Conservation (phyloP, 2,329 filamentous ascomycete genomes). For the Aspergillus tamarii region DNA sequence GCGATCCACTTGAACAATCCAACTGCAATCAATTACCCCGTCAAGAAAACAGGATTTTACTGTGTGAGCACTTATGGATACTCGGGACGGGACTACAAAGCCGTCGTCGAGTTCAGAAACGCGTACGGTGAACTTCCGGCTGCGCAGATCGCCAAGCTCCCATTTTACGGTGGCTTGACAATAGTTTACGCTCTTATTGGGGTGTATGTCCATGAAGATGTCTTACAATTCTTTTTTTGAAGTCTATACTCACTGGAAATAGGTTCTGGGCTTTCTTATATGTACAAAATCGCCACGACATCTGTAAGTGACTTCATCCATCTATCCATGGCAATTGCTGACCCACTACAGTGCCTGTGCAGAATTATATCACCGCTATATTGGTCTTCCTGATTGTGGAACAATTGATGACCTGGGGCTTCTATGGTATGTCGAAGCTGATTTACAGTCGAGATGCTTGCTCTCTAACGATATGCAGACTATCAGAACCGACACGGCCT, state of each 20-base stretch:
- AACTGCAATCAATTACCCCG: slow-evolving; percentile 72
- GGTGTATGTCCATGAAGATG: slow-evolving; percentile 51
- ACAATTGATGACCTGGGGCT: slow-evolving; percentile 98
- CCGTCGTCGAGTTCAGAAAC: slow-evolving; percentile 89
- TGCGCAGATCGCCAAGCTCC: slow-evolving; percentile 93
- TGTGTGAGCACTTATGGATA: slow-evolving; percentile 82
- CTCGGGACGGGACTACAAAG: slow-evolving; percentile 70
- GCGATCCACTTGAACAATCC: slow-evolving; percentile 81
- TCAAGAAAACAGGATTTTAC: slow-evolving; percentile 93
- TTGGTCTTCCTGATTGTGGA: slow-evolving; percentile 91
- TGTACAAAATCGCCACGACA: slow-evolving; percentile 90
- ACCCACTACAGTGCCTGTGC: slow-evolving; percentile 72
- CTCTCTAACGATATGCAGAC: slow-evolving; percentile 60
- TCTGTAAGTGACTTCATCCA: slow-evolving; percentile 58
- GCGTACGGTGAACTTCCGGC: slow-evolving; percentile 94
- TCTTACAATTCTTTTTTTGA: not conserved
- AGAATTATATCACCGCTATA: slow-evolving; percentile 99
- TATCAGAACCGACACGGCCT: slow-evolving; percentile 89
- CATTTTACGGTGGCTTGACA: slow-evolving; percentile 93
- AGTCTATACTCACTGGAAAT: slow-evolving; percentile 25
- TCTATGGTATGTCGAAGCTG: slow-evolving; percentile 69
- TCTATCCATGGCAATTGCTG: slow-evolving; percentile 27
- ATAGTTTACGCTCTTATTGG: slow-evolving; percentile 89
- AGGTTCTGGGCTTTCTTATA: slow-evolving; percentile 94
- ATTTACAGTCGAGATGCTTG: not conserved